Percentiles rank a stretch among this genome's conserved stretches.
phyloP scores from a whole-genome alignment of 805 yeast species.

The Pichia scutulata region DNA sequence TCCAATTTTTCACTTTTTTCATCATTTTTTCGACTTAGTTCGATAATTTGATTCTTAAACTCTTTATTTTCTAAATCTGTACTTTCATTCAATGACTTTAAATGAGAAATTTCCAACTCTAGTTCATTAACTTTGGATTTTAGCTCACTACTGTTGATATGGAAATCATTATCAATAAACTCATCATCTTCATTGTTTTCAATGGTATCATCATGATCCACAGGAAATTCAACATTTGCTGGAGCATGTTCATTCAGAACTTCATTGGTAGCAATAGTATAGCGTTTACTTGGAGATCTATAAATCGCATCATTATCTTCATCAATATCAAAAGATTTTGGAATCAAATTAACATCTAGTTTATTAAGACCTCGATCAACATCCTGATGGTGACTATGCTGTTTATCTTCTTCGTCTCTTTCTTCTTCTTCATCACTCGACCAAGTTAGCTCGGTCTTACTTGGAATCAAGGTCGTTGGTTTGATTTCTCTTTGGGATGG shows the following conservation, averaged over 20 bases:
- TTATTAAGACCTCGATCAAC: neutral
- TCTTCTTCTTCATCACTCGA: conserved; percentile 75
- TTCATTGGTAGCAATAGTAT: conserved; percentile 12
- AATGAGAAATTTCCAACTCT: conserved; percentile 8
- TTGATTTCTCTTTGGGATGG: conserved; percentile 35
- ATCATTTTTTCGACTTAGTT: neutral
- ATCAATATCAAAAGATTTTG: neutral
- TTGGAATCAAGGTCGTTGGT: conserved; percentile 69
- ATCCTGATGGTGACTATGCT: conserved; percentile 14
- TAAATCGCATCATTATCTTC: conserved; percentile 4
- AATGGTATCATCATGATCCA: conserved; percentile 4
- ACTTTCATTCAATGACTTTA: neutral
- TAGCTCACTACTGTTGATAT: neutral
- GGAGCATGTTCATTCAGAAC: conserved; percentile 10
- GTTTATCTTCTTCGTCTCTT: conserved; percentile 41
- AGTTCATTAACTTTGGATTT: neutral
- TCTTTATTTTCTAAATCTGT: conserved; percentile 1
- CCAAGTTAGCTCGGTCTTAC: conserved; percentile 81
- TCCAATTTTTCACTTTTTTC: neutral
- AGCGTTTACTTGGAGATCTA: conserved; percentile 12
- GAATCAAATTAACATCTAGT: neutral
- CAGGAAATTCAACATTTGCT: conserved; percentile 9
- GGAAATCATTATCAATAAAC: neutral
- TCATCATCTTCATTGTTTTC: neutral
- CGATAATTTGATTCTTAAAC: conserved; percentile 4